Conservation (phyloP, 2,329 filamentous ascomycete species). For the Seiridium unicorne region DNA sequence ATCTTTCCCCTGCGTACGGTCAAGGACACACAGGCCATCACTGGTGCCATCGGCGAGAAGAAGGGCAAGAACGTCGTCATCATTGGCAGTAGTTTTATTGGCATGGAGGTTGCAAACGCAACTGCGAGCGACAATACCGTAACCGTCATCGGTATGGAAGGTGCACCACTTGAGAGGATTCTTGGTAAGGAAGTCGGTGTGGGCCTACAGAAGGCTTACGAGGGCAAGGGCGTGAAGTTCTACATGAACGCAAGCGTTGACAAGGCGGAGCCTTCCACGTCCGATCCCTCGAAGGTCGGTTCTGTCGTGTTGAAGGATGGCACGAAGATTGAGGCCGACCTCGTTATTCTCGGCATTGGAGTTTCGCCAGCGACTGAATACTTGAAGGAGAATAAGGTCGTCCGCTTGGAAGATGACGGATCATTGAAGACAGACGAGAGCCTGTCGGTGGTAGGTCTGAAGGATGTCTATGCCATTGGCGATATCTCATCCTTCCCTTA, state of each 20-base stretch:
- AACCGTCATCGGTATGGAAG: conserved; percentile 85
- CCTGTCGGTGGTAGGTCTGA: conserved; percentile 72
- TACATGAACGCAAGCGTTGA: conserved; percentile 78
- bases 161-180: conserved; percentile 78
- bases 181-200: conserved; percentile 79
- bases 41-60: conserved; percentile 75
- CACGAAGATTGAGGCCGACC: conserved; percentile 77
- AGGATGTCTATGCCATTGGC: conserved; percentile 87
- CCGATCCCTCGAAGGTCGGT: conserved; percentile 71
- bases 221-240: conserved; percentile 88
- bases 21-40: conserved; percentile 75
- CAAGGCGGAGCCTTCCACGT: conserved; percentile 71
- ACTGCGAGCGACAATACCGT: conserved; percentile 78
- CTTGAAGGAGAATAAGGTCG: conserved; percentile 66
- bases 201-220: conserved; percentile 75
- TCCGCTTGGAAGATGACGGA: conserved; percentile 79
- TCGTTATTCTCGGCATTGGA: conserved; percentile 89
- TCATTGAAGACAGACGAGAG: conserved; percentile 78
- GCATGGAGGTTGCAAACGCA: conserved; percentile 94
- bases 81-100: conserved; percentile 92
- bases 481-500: conserved; percentile 97
- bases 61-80: conserved; percentile 90
- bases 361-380: conserved; percentile 84
- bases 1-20: conserved; percentile 81
- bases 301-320: conserved; percentile 83